Base-by-base conservation (phyloP, 1,139 yeast species). In the Candida smagusa region DNA sequence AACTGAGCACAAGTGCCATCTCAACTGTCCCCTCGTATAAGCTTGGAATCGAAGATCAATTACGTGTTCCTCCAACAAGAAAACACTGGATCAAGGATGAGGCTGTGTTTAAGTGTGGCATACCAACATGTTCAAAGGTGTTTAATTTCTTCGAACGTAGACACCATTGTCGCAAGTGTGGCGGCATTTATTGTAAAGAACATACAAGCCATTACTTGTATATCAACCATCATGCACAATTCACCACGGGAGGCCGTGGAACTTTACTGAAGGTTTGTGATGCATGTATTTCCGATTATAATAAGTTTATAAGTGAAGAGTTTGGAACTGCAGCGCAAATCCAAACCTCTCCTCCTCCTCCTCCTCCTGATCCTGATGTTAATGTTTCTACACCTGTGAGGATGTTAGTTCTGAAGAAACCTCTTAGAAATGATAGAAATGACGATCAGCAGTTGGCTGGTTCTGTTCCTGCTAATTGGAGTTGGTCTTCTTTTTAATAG, bases 131-230 rank as follows among this genome's bases (percentile, higher is more conserved):
- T 61, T 65, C 71, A 41, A 74, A 74, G 59, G 57, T 74, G 40
- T 77, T 85, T 59, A 79, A 85, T 35, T 80, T 84, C 53, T 77
- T 87, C 59, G 95, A 89, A 50, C 75, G 97, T 45, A 79, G 94
- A 42, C 97, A 90, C 56, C 97, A 90, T 62, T 90, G 97, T 57
- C 76, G 97, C 36, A 83, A 86, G 54, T 90, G 97, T 65, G 97
- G 97, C 12, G 95, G 88, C 23, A 77, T 90, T 9, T 90, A 84
- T 55, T 90, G 97, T 61, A 81, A 82, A 36, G 84, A 80, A 41
- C 81, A 79, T 47, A 67, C 81, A 7, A 65, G 70, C 23, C 81
- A 77, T 51, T 74, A 58, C 45, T 58, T 77, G 27, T 77, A 77
- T 52, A 72, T 90, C 44, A 90, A 88, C 53, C 71, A 72, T 36